These are phyloP conservation scores for Monosporozyma servazzii DNA, from an alignment of 805 yeast species.

Conservation along the genomic window DNA sequence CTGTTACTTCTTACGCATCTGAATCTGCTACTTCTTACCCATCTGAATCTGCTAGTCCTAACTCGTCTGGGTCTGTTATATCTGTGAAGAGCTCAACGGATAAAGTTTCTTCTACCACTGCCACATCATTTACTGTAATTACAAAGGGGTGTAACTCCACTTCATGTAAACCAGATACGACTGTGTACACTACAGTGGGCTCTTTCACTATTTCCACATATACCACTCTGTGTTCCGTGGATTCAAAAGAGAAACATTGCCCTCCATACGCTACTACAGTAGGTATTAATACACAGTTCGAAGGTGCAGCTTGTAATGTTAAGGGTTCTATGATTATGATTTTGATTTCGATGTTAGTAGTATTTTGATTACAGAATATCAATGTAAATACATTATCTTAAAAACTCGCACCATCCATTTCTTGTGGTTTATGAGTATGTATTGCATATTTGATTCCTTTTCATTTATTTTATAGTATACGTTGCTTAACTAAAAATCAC, in stretches of 20 bases:
- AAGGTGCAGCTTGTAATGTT: not conserved
- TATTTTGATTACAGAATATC: too few species aligned
- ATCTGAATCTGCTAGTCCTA: too few species aligned
- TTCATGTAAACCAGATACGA: not conserved
- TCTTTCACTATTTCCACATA: not conserved
- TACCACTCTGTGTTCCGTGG: not conserved
- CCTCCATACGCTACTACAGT: not conserved
- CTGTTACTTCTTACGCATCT: too few species aligned
- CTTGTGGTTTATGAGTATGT: too few species aligned
- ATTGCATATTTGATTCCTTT: too few species aligned
- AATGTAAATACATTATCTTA: too few species aligned
- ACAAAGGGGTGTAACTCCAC: not conserved
- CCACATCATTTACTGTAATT: not conserved
- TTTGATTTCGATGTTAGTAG: not conserved
- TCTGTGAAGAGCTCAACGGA: too few species aligned
- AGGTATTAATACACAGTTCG: not conserved
- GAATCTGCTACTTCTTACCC: too few species aligned
- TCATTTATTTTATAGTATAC: too few species aligned
- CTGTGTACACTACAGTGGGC: not conserved
- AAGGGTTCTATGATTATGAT: not conserved
- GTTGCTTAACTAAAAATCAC: too few species aligned
- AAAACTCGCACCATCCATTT: too few species aligned
- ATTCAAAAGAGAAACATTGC: not conserved
- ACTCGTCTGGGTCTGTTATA: too few species aligned
- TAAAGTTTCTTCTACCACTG: not conserved